phyloP scores from a whole-genome alignment of 2,329 filamentous ascomycete species.

The Corinectria fuckeliana region DNA sequence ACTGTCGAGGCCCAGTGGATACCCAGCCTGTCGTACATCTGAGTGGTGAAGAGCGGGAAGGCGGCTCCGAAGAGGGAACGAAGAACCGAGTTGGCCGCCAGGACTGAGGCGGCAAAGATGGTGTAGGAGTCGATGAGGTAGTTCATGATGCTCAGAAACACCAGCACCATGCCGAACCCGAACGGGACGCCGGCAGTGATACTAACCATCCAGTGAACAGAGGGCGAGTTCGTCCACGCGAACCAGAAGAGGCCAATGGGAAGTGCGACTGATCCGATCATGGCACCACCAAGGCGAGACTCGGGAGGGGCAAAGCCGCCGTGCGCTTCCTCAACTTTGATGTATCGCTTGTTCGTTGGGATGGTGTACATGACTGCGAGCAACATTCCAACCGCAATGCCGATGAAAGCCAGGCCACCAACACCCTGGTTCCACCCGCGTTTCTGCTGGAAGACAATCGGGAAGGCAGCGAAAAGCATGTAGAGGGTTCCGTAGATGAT shows the following conservation, averaged over 20 bases:
- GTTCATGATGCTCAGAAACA: conserved; percentile 65
- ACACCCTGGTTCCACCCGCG: conserved; percentile 60
- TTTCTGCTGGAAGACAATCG: conserved; percentile 61
- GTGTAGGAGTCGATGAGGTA: conserved; percentile 71
- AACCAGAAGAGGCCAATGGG: conserved; percentile 66
- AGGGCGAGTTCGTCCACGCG: conserved; percentile 61
- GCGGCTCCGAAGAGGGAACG: conserved; percentile 71
- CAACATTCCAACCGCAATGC: conserved; percentile 65
- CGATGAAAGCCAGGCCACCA: conserved; percentile 63
- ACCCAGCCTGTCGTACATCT: conserved; percentile 61
- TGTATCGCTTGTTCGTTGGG: conserved; percentile 56
- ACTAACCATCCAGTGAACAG: conserved; percentile 59
- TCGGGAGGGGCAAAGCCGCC: conserved; percentile 65
- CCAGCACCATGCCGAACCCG: conserved; percentile 60
- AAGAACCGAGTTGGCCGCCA: conserved; percentile 56
- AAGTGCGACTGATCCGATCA: conserved; percentile 61
- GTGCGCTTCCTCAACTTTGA: conserved; percentile 33
- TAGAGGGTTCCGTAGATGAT: conserved; percentile 57
- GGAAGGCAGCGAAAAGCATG: conserved; percentile 55
- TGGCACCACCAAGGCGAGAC: conserved; percentile 60
- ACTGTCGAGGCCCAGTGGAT: conserved; percentile 75
- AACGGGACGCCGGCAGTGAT: conserved; percentile 47
- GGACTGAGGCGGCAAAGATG: conserved; percentile 71
- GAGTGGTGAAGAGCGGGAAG: conserved; percentile 71
- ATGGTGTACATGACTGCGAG: conserved; percentile 56